These are phyloP conservation scores for Scedosporium dehoogii DNA, from an alignment of 2,329 filamentous ascomycete species.

Conservation along the genomic window DNA sequence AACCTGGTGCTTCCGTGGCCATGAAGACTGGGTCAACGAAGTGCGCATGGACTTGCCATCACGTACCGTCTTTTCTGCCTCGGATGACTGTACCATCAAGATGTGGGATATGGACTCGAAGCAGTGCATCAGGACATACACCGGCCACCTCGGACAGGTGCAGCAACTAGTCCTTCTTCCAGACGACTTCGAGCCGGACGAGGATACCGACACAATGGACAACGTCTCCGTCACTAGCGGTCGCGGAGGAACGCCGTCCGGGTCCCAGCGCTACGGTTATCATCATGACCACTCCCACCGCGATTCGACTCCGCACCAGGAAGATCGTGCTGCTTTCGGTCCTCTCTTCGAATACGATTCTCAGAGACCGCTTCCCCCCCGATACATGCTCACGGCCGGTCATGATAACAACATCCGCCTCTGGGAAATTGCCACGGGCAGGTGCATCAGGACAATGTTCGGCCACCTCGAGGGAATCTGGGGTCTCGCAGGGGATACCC, in stretches of 20 bases:
- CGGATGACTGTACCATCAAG: slow-evolving; percentile 83
- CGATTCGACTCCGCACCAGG: slow-evolving; percentile 20
- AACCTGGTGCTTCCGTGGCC: slow-evolving; percentile 70
- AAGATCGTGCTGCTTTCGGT: slow-evolving; percentile 47
- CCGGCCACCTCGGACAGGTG: slow-evolving; percentile 89
- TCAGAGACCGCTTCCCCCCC: slow-evolving; percentile 63
- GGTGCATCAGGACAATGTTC: slow-evolving; percentile 86
- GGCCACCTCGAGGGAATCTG: slow-evolving; percentile 95
- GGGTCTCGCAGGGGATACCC: slow-evolving; percentile 79
- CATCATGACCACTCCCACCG: slow-evolving; percentile 11
- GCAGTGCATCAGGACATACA: slow-evolving; percentile 65
- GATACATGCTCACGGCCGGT: slow-evolving; percentile 88
- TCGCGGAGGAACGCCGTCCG: slow-evolving; percentile 30
- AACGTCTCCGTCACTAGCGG: slow-evolving; percentile 37
- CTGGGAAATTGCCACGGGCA: slow-evolving; percentile 78
- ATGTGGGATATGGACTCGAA: slow-evolving; percentile 88
- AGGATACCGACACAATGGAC: slow-evolving; percentile 40
- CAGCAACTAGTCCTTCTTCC: slow-evolving; percentile 84
- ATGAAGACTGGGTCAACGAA: slow-evolving; percentile 94
- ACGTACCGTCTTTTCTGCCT: slow-evolving; percentile 82
- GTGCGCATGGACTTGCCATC: slow-evolving; percentile 76
- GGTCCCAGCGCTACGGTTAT: background rate
- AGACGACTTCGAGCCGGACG: slow-evolving; percentile 81
- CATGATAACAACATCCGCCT: slow-evolving; percentile 86
- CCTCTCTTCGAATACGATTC: slow-evolving; percentile 50